These are phyloP conservation scores for Fraxinus sp. DNA, from an alignment of 305 asterid genomes.

Conservation along the genomic window DNA sequence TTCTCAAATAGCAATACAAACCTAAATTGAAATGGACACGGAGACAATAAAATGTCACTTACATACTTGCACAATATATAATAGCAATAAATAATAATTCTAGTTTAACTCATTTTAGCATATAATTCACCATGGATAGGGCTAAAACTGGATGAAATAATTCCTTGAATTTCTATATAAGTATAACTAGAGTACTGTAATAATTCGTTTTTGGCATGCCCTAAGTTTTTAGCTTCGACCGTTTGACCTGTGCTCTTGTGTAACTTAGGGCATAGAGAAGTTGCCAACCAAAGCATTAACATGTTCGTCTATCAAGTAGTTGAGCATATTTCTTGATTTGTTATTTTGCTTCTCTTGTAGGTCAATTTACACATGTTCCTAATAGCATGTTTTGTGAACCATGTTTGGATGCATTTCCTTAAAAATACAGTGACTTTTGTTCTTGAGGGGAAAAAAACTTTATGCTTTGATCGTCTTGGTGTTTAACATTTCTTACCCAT, in stretches of 20 bases:
- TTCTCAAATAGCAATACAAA: neutral
- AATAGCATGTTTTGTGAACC: neutral
- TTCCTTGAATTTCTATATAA: neutral
- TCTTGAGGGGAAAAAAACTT: neutral
- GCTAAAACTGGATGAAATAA: neutral
- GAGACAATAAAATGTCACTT: neutral
- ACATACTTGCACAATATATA: neutral
- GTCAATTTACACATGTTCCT: neutral
- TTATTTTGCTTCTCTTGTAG: neutral
- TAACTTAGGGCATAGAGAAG: neutral
- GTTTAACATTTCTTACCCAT: neutral
- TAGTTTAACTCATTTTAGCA: neutral
- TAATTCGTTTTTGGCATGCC: neutral
- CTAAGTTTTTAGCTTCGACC: neutral
- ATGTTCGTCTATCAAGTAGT: neutral
- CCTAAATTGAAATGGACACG: neutral
- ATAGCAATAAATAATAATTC: neutral
- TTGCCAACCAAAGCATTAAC: neutral
- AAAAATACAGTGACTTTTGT: neutral
- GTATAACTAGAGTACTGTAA: neutral
- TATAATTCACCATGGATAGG: neutral
- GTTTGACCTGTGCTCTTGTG: neutral
- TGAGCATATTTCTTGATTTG: neutral
- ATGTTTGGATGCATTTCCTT: neutral
- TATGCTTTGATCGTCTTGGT: neutral